phyloP scores from a whole-genome alignment of 345 rosid species.

The Camelina neglecta region DNA sequence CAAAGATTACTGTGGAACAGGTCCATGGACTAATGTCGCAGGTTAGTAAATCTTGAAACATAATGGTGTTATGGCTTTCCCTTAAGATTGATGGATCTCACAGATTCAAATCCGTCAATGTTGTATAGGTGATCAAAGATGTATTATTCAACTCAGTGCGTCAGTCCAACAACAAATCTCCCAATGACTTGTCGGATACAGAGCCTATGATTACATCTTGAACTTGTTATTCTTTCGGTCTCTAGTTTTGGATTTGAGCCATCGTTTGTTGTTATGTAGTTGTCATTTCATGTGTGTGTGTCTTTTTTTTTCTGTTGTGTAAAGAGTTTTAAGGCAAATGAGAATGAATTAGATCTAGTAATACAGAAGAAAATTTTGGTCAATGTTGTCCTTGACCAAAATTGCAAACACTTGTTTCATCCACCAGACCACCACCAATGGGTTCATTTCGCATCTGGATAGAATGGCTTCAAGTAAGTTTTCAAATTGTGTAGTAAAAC shows the following conservation, averaged over 20 bases:
- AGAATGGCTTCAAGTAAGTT: no score
- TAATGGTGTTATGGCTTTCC: not conserved
- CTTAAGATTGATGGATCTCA: not conserved
- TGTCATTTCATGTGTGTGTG: not conserved
- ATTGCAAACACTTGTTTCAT: no score
- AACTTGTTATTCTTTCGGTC: slow-evolving; percentile 35
- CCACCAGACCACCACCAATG: no score
- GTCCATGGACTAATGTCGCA: slow-evolving; percentile 99
- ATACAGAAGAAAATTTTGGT: no score
- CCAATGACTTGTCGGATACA: slow-evolving; percentile 63
- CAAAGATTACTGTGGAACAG: slow-evolving; percentile 96
- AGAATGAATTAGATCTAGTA: not conserved
- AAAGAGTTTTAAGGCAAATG: not conserved
- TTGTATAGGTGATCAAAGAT: slow-evolving; percentile 85
- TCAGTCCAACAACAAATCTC: slow-evolving; percentile 56
- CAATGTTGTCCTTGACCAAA: no score
- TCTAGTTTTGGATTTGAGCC: slow-evolving; percentile 9
- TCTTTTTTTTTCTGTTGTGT: not conserved
- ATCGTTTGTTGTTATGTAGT: not conserved
- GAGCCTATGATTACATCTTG: slow-evolving; percentile 96
- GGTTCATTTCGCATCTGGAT: no score
- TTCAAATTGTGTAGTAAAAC: no score
- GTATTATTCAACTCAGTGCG: slow-evolving; percentile 85
- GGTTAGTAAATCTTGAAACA: slow-evolving; percentile 50
- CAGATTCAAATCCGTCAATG: not conserved